Evolutionary conservation across 805 yeast species (phyloP).

Genomic region (Cyberlindnera euphorbiae): DNA sequence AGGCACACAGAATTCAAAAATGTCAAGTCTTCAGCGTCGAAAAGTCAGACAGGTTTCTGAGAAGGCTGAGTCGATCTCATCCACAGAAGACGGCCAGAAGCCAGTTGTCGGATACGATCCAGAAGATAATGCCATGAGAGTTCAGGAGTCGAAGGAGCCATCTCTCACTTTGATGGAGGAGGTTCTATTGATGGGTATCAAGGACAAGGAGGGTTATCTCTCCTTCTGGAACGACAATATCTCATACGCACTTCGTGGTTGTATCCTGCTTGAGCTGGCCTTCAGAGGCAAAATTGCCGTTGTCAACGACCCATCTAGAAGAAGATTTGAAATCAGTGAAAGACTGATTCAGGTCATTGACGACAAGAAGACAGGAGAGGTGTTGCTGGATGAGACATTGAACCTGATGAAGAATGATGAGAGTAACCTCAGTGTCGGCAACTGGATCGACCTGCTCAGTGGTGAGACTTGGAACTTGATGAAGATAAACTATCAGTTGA

Average conservation of each 20-base stretch:
- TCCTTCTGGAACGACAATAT: constrained; percentile 98
- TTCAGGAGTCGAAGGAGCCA: constrained; percentile 46
- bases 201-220: constrained; percentile 92
- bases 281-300: constrained; percentile 84
- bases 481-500: constrained; percentile 91
- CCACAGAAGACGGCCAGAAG: constrained; percentile 14
- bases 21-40: constrained; percentile 73
- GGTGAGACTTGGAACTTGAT: constrained; percentile 98
- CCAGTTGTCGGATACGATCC: constrained; percentile 78
- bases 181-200: constrained; percentile 85
- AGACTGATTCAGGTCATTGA: constrained; percentile 85
- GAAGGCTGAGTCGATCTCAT: constrained; percentile 4
- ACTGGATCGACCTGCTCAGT: constrained; percentile 90
- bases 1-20: constrained; percentile 11
- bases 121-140: constrained; percentile 37
- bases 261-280: constrained; percentile 88
- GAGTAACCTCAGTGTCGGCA: constrained; percentile 68
- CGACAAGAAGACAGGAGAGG: constrained; percentile 88
- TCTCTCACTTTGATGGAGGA: constrained; percentile 93
- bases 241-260: constrained; percentile 92
- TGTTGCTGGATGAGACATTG: constrained; percentile 86
- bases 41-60: constrained; percentile 44
- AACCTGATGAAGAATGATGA: constrained; percentile 85
- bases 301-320: constrained; percentile 88
- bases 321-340: constrained; percentile 83